Percentiles rank a stretch among this genome's conserved stretches.
phyloP scores from a whole-genome alignment of 805 yeast species.

The Ogataea paraovalis region DNA sequence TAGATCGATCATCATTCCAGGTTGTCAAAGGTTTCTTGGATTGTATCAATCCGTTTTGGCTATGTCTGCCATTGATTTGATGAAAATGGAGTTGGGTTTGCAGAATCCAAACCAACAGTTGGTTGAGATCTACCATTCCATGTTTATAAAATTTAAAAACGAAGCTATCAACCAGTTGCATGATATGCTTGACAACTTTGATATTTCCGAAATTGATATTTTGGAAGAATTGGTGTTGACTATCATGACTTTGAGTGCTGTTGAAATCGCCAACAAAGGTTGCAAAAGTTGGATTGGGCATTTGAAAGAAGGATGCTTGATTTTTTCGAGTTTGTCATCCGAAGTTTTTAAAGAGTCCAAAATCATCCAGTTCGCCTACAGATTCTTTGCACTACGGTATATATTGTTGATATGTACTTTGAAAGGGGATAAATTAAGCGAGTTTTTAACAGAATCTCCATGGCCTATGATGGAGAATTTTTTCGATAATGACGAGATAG shows the following conservation, averaged over 20 bases:
- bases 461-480: constrained; percentile 25
- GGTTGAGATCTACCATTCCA: constrained; percentile 5
- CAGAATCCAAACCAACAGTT: neutral
- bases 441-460: constrained; percentile 17
- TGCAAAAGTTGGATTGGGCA: constrained; percentile 28
- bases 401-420: constrained; percentile 26
- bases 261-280: constrained; percentile 30
- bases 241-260: constrained; percentile 27
- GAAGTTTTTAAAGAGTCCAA: constrained; percentile 20
- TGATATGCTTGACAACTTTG: constrained; percentile 24
- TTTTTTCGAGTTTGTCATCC: constrained; percentile 19
- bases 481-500: constrained; percentile 24
- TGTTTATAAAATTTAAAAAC: constrained; percentile 23
- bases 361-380: constrained; percentile 28
- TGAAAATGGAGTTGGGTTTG: constrained; percentile 10
- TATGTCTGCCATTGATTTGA: constrained; percentile 22
- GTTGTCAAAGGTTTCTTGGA: constrained; percentile 22
- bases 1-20: constrained; percentile 23
- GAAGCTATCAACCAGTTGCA: constrained; percentile 29
- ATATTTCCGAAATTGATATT: constrained; percentile 14
- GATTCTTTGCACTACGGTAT: constrained; percentile 31
- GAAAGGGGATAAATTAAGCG: constrained; percentile 13
- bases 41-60: constrained; percentile 25
- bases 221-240: constrained; percentile 28
- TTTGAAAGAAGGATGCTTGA: constrained; percentile 28